Evolutionary conservation across 208 protist genomes (phyloP), one percentile per base, ranked within the genome.

Genomic region (Leishmania major): DNA sequence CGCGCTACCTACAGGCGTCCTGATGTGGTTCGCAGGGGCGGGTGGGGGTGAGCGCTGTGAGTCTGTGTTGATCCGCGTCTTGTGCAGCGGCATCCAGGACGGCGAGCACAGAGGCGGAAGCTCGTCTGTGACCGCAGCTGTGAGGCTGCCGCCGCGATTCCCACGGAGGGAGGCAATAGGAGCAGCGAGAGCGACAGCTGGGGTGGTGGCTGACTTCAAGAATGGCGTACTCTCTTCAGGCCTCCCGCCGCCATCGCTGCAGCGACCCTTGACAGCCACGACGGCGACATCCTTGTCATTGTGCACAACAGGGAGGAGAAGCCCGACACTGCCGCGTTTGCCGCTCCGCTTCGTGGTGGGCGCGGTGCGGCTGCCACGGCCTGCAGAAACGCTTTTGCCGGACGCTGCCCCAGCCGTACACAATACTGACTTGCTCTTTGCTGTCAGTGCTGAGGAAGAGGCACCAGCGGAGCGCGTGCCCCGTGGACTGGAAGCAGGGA

Each of bases 101-200:
- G 62, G 72, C 72, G 51, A 35, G 17, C 72, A 47, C 35, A 77
- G 35, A 13, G 47, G 49, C 19, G 72, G 72, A 43, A 77, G 72
- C 51, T 8, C 35, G 19, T 77, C 72, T 40, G n/a, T 10, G n/a
- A 60, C 72, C 8, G 15, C 72, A 28, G 15, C 45, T 22, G 49
- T 19, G n/a, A 60, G 25, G 35, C n/a, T 11, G 25, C 35, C 51
- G 51, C n/a, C 59, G 72, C 45, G 45, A 31, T 25, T 4, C 72
- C 17, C 51, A 45, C 13, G 2, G 2, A 11, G 19, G 35, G 31
- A 25, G 15, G n/a, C 13, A 31, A 60, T 40, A 37, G 69, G 25
- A 74, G 2, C 55, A 25, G 51, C 6, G 51, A 47, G 72, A 62
- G 51, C 47, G 35, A 15, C 31, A n/a, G 17, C n/a, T 3, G 45